Evolutionary conservation across 805 yeast genomes (phyloP).

Genomic region (Saccharomycopsis sp.): DNA sequence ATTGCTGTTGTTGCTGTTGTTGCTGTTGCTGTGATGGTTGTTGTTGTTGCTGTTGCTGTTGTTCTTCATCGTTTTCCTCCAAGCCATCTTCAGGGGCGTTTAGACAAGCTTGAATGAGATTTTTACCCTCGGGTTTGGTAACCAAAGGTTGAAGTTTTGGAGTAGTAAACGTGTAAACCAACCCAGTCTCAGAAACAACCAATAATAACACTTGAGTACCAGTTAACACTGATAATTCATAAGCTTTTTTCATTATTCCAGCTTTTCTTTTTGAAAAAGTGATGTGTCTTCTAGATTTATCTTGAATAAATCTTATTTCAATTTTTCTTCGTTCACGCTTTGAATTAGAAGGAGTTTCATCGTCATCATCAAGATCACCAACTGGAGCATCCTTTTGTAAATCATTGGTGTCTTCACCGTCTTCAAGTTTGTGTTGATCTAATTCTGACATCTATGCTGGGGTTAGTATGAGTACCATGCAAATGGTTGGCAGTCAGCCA

Average conservation of each 20-base stretch:
- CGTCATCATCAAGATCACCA: constrained; percentile 42
- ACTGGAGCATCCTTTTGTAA: constrained; percentile 13
- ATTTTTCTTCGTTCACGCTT: constrained; percentile 68
- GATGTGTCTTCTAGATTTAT: constrained; percentile 95
- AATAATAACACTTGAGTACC: constrained; percentile 94
- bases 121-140: constrained; percentile 95
- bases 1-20: no score
- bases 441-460: constrained; percentile 16
- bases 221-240: constrained; percentile 90
- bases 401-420: constrained; percentile 12
- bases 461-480: not conserved
- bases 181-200: constrained; percentile 97
- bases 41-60: constrained; percentile 33
- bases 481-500: not conserved
- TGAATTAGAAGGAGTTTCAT: constrained; percentile 31
- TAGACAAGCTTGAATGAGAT: constrained; percentile 91
- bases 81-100: constrained; percentile 90
- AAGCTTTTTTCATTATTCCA: constrained; percentile 99
- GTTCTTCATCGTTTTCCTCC: constrained; percentile 58
- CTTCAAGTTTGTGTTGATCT: constrained; percentile 15
- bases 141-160: constrained; percentile 97
- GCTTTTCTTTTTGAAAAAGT: constrained; percentile 98
- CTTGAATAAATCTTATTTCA: constrained; percentile 95
- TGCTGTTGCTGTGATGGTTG: constrained; percentile 27
- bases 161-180: constrained; percentile 97